Conservation (phyloP, 148 eudicot species). For the Cornus florida region DNA sequence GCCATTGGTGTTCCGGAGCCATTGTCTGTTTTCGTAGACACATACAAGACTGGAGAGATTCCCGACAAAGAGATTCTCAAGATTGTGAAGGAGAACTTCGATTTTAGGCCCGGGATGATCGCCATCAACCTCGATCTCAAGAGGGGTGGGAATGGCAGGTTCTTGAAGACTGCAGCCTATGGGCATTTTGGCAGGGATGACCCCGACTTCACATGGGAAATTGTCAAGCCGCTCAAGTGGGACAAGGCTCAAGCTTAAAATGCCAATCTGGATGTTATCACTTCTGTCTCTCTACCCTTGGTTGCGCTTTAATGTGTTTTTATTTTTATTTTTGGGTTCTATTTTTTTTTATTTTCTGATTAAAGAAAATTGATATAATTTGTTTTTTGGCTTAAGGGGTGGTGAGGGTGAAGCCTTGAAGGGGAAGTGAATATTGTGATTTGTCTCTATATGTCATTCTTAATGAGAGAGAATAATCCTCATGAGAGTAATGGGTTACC, state of each 20-base stretch:
- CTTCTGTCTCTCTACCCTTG: no score
- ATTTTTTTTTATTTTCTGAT: no score
- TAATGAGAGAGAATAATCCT: no score
- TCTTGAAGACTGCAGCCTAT: neutral
- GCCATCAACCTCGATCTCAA: neutral
- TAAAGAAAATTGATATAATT: no score
- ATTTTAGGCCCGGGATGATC: neutral
- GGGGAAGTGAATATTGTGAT: no score
- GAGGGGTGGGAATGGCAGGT: neutral
- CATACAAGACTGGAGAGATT: conserved; percentile 2
- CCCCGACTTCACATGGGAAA: neutral
- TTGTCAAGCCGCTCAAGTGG: neutral
- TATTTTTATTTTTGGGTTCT: no score
- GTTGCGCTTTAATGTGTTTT: no score
- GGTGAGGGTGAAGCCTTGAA: no score
- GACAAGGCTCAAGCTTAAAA: neutral
- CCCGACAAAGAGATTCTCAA: conserved; percentile 10
- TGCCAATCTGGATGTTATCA: no score
- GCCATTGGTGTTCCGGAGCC: conserved; percentile 14
- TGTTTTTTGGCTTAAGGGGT: no score
- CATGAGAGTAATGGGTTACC: no score
- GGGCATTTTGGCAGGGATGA: neutral
- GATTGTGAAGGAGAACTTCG: conserved; percentile 9
- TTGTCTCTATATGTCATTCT: no score
- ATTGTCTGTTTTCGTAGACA: neutral